phyloP scores from a whole-genome alignment of 2,329 filamentous ascomycete genomes.

The Aspergillus oerlinghausenensis region DNA sequence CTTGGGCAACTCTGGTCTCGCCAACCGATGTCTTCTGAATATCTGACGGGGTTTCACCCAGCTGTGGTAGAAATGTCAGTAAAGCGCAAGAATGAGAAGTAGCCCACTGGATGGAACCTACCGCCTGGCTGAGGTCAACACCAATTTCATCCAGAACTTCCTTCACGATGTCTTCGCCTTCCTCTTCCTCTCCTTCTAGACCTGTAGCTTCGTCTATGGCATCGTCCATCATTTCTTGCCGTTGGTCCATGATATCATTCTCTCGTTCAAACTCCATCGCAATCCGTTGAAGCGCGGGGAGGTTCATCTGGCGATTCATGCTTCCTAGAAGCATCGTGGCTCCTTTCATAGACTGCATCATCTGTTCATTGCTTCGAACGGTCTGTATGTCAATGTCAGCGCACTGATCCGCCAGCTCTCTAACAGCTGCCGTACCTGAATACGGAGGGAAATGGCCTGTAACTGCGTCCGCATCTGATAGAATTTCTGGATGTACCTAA shows the following conservation, averaged over 20 bases:
- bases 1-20: slow-evolving; percentile 79
- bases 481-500: slow-evolving; percentile 93
- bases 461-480: slow-evolving; percentile 97
- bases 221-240: slow-evolving; percentile 99
- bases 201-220: slow-evolving; percentile 96
- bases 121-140: slow-evolving; percentile 82
- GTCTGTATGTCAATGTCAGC: slow-evolving; percentile 54
- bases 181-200: slow-evolving; percentile 75
- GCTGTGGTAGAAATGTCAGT: slow-evolving; percentile 48
- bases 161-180: slow-evolving; percentile 94
- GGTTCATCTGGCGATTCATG: slow-evolving; percentile 98
- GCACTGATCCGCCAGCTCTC: background rate
- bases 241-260: slow-evolving; percentile 98
- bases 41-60: slow-evolving; percentile 85
- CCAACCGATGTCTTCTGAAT: slow-evolving; percentile 68
- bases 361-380: slow-evolving; percentile 96
- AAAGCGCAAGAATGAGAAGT: background rate
- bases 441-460: slow-evolving; percentile 89
- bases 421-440: slow-evolving; percentile 63
- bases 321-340: slow-evolving; percentile 86
- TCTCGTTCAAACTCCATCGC: slow-evolving; percentile 99
- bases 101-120: slow-evolving; percentile 49
- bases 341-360: slow-evolving; percentile 99
- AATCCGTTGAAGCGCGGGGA: slow-evolving; percentile 89
- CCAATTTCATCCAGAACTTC: slow-evolving; percentile 96